Evolutionary conservation across 78 protist genomes (phyloP), one percentile per base, ranked within the genome.

Genomic region (Dictyostelium purpureum): DNA sequence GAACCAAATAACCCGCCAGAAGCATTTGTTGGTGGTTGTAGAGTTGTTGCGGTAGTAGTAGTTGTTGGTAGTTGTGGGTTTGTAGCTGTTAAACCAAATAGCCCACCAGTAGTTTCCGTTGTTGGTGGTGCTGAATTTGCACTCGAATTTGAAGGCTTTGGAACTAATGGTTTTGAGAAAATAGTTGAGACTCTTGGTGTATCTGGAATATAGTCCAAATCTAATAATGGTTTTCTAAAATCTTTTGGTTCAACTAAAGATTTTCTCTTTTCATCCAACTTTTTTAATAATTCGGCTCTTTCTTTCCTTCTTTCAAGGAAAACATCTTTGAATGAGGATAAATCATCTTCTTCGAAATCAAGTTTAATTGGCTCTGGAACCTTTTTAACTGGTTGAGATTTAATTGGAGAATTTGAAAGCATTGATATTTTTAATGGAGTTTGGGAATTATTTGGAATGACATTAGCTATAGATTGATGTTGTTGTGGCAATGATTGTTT

Each of bases 301-400:
- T 73, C 79, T 73, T 73, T 38, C 26, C 79, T 40, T 73, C 59
- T 73, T 38, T 73, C 28, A n/a, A 73, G 45, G 45, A 73, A 73
- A 14, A 14, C 19, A 14, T 73, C 59, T 73, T 73, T 73, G 40
- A 69, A 69, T 45, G 47, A 45, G 18, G 35, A 24, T 4, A 45
- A 2, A n/a, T 73, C 79, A 7, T 26, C 79, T 28, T 73, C 77
- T 26, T 45, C 57, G 31, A 63, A 3, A 33, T 63, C 35, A 19
- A 63, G 33, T 63, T 63, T 63, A 33, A 63, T 5, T 47, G 52
- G 52, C 18, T 69, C 76, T 69, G 31, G 45, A 33, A 33, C 28
- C n/a, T 37, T 65, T 1, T 37, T 65, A 35, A 12, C 28, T 35
- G 43, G 2, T 65, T 28, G 43, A 65, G 14, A 54, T 26, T 26